Conservation (phyloP, 192 early-diverging fungal species). For the Rhizoclosmatium globosum region DNA sequence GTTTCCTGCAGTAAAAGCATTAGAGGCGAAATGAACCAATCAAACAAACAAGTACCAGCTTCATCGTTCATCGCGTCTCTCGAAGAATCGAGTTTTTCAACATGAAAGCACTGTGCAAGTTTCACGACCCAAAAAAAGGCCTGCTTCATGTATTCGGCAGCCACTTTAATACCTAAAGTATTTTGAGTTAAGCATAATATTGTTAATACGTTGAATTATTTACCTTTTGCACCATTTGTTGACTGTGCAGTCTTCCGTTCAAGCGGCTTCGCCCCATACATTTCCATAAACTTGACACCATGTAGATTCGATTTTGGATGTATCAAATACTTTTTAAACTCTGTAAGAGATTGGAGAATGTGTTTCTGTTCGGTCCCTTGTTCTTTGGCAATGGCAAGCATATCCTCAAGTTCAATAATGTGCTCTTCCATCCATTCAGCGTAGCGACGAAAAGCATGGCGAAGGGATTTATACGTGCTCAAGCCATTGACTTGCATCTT, state of each 20-base stretch:
- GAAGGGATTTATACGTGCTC: not conserved
- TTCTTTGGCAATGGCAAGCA: not conserved
- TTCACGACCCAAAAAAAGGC: no score
- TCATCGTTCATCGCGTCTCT: no score
- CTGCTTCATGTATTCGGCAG: no score
- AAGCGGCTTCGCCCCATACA: not conserved
- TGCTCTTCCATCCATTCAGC: not conserved
- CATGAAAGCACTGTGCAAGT: no score
- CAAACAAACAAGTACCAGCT: no score
- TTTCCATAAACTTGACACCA: not conserved
- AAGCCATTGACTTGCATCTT: not conserved
- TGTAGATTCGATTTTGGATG: not conserved
- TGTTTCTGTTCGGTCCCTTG: not conserved
- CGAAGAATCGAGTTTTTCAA: no score
- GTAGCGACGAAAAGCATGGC: not conserved
- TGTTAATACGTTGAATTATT: not conserved
- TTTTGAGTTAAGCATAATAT: no score
- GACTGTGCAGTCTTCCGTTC: not conserved
- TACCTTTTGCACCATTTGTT: not conserved
- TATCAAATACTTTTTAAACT: not conserved
- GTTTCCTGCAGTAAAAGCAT: no score
- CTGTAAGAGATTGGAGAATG: not conserved
- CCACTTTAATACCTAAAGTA: no score
- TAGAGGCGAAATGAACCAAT: no score
- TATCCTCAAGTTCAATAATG: not conserved